Conservation (phyloP, 495 filamentous ascomycete species). For the Tricharina praecox region DNA sequence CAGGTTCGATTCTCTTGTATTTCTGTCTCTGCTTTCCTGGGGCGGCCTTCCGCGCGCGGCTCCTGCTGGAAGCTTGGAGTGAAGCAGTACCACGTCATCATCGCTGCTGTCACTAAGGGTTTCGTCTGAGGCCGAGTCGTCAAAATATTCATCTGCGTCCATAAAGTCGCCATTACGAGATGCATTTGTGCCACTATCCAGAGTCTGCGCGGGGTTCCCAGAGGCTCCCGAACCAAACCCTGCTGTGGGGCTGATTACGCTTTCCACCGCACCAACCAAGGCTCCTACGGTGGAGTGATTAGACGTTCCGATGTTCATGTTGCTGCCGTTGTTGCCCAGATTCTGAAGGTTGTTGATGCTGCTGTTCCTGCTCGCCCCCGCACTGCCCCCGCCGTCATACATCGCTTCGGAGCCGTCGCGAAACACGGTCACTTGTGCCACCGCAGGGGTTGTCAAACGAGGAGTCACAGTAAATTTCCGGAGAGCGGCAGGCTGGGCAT, state of each 20-base stretch:
- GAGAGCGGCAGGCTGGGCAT: constrained; percentile 18
- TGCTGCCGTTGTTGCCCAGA: background rate
- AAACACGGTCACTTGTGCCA: constrained; percentile 22
- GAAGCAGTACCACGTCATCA: constrained; percentile 22
- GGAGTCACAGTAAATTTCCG: constrained; percentile 17
- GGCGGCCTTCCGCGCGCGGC: background rate
- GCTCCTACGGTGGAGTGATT: constrained; percentile 13
- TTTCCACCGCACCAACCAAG: constrained; percentile 16
- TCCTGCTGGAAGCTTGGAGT: constrained; percentile 21
- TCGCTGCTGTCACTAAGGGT: constrained; percentile 23
- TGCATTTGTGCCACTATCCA: background rate
- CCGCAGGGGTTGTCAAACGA: constrained; percentile 17
- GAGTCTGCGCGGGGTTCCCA: background rate
- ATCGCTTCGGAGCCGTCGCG: constrained; percentile 15
- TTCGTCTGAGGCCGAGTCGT: constrained; percentile 17
- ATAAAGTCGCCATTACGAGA: constrained; percentile 1
- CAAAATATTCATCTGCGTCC: constrained; percentile 18
- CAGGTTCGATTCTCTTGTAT: background rate
- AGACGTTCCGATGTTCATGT: constrained; percentile 1
- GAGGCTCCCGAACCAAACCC: constrained; percentile 6
- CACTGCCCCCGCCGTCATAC: constrained; percentile 16
- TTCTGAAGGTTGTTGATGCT: constrained; percentile 15
- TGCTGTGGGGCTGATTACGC: constrained; percentile 14
- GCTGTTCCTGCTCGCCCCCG: constrained; percentile 12
- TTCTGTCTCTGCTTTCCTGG: constrained; percentile 1